Base-by-base conservation (phyloP, 1,284 basidiomycete species). In the Fistulina hepatica region DNA sequence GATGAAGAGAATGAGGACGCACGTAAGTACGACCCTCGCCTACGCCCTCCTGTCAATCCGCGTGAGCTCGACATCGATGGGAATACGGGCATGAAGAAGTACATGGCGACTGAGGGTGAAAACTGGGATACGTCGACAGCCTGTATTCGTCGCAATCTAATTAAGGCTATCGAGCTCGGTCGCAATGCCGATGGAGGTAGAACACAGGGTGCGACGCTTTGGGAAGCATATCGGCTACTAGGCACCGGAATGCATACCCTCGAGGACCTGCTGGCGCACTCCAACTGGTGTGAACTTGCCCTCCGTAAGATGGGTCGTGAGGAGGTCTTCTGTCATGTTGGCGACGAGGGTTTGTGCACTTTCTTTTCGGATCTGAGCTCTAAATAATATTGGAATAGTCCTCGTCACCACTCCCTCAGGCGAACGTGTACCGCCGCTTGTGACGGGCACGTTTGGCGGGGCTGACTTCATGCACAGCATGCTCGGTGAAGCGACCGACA, bases 391-490 rank as follows among this genome's bases (percentile, higher is more conserved):
- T 22, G 32, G 19, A 22, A 11, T 41, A 73, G 71, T 78, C 22
- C 55, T 63, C 21, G 65, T 84, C 40, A 65, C 79, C 33, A 77
- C 81, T 2, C 85, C 85, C 5, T 74, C 76, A 45, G 86, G 86
- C 5, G 26, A 38, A 15, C 63, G 62, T 19, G 76, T 81, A 5
- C 76, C 77, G 19, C 84, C 84, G 34, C 66, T 90, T 19, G 75
- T 90, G n/a, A 90, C 85, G 8, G 85, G 81, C 15, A 85, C 83
- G 1, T 90, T 90, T 49, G 85, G 84, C 17, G 72, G 77, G 41
- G 72, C 76, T 37, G 84, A 89, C 54, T 89, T 90, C 53, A 65
- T 86, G 46, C 76, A 81, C 28, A 37, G 33, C 34, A 36, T 20
- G 13, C 16, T 3, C 10, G 72, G 65, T 43, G 72, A 79, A 53